Base-by-base conservation (phyloP, 495 filamentous ascomycete species). In the Penicillium roqueforti region DNA sequence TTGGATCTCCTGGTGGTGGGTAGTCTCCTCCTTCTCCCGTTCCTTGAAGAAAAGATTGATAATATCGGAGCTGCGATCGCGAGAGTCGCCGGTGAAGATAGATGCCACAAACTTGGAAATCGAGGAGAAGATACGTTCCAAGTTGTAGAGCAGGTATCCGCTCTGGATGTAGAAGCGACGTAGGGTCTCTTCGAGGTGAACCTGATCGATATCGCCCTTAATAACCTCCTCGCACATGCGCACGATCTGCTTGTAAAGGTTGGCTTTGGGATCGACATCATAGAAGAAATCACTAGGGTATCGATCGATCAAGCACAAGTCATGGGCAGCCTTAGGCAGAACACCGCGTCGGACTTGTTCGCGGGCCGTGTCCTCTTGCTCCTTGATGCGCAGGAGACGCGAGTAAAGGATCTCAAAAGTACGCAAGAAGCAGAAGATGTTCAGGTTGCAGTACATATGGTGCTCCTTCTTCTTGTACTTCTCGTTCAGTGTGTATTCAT, bases 361-460 rank as follows among this genome's bases (percentile, higher is more conserved):
- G 29, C 77, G 77, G 18, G 92, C 92, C 41, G 84, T 78, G 16
- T 77, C 79, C 66, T 87, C 89, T 60, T 83, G 81, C 25, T 83
- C 73, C 74, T 96, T 97, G 71, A 97, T 82, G 47, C 85, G 82
- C 51, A 84, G 73, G 11, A 99, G 80, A 32, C 95, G 86, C 55
- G 86, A 83, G 69, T 92, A 97, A 6, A 97, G 75, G 3, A 87
- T 86, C 67, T 93, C 83, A 69, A 97, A 95, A 32, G 92, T 83
- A 18, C 87, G 86, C 75, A 99, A 87, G 77, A 99, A 96, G 72
- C 89, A 89, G 61, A 87, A 92, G 39, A 99, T 88, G 41, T 86
- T 86, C 53, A 89, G 79, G 67, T 95, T 97, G 65, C 83, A 86
- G 72, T 92, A 99, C 61, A 97, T 80, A 56, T 91, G 89, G 75